phyloP scores from a whole-genome alignment of 495 filamentous ascomycete species.

The Tuber magnatum region DNA sequence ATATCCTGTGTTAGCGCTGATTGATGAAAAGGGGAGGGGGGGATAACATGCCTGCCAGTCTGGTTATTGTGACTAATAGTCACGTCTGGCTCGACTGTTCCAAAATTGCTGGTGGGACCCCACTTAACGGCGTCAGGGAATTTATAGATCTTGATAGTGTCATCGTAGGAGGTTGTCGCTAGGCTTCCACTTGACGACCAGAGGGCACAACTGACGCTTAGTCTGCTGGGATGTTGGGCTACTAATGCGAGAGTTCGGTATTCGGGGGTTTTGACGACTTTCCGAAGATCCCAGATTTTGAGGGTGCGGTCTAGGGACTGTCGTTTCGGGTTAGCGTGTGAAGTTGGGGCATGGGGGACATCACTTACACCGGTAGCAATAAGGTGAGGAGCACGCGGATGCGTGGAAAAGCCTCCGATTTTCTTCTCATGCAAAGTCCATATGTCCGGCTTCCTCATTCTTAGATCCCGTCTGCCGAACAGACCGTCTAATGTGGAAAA shows the following conservation, averaged over 20 bases:
- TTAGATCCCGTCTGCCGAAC: slow-evolving; percentile 50
- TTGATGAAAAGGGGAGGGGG: slow-evolving; percentile 4
- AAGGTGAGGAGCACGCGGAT: slow-evolving; percentile 69
- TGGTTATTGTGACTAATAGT: slow-evolving; percentile 87
- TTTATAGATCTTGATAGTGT: slow-evolving; percentile 85
- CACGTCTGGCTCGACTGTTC: slow-evolving; percentile 51
- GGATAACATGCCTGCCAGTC: slow-evolving; percentile 69
- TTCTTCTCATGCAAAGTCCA: slow-evolving; percentile 86
- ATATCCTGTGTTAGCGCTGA: slow-evolving; percentile 21
- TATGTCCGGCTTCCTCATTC: slow-evolving; percentile 49
- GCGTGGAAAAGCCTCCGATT: slow-evolving; percentile 84
- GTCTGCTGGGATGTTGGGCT: slow-evolving; percentile 69
- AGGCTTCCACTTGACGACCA: slow-evolving; percentile 76
- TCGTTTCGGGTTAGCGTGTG: neutral
- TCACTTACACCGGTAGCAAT: slow-evolving; percentile 62
- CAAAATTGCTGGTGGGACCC: slow-evolving; percentile 54
- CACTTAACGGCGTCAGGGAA: slow-evolving; percentile 60
- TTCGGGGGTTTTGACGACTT: slow-evolving; percentile 54
- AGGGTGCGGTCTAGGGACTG: slow-evolving; percentile 77
- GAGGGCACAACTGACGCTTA: slow-evolving; percentile 85
- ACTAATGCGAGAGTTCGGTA: slow-evolving; percentile 56
- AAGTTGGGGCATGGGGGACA: neutral
- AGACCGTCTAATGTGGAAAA: slow-evolving; percentile 79
- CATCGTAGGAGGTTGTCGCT: slow-evolving; percentile 88
- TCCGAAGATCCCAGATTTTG: slow-evolving; percentile 87